Evolutionary conservation across 164 flowering plant genomes (phyloP), one percentile per base, ranked within the genome.

Genomic region (Kingdonia uniflora): DNA sequence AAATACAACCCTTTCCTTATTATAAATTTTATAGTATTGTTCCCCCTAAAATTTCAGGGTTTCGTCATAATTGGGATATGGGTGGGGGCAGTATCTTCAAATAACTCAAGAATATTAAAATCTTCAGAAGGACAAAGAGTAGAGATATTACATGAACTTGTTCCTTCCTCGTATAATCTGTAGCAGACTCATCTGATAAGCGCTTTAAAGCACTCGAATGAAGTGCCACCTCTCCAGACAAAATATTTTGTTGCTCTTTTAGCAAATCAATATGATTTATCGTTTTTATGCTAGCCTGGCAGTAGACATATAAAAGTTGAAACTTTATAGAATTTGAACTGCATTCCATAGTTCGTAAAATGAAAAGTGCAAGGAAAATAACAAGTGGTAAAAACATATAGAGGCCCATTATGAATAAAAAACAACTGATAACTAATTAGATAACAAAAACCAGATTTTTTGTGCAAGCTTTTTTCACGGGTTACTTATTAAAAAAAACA

Each of bases 161-260:
- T 56, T 78, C 81, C 57, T 82, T 81, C 65, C 54, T 71, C 14
- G 91, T 88, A 48, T 74, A 66, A 59, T 65, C 71, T 44, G 76
- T 58, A 56, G 89, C 85, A 8, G 8, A 8, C 63, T 82, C 95
- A 61, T 84, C 87, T 20, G 84, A 78, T 64, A 84, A 68, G 47
- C 94, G 79, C 58, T 77, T 92, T 52, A 92, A 62, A 59, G 82
- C 73, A 79, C 95, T 88, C 64, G 83, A 75, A 62, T 80, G 82
- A 33, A 85, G 85, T 23, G 91, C 95, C 63, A 84, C 85, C 78
- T 88, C 96, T 52, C 83, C 99, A 63, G 79, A 78, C 58, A 92
- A 68, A 66, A 92, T 80, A 73, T 88, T 92, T 50, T 81, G 80
- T 59, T 88, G 95, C 68, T 92, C 97, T 69, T 80, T 80, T 41